A percentile compares a stretch with the other conserved stretches of the same genome.
Conservation (phyloP, 495 filamentous ascomycete species). For the Tuber brumale region DNA sequence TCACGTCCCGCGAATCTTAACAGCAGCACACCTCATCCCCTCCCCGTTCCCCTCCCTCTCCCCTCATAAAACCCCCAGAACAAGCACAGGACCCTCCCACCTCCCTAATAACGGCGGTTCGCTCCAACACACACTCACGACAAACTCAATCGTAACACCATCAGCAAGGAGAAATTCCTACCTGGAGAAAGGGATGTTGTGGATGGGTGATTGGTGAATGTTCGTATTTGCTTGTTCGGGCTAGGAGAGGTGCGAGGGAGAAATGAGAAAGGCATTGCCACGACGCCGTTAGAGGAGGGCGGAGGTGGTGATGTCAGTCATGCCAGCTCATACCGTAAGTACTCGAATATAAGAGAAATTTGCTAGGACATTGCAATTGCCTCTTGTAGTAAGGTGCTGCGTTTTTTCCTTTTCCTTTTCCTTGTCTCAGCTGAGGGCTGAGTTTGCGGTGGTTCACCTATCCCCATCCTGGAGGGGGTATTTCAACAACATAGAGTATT, state of each 20-base stretch:
- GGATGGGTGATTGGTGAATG: background rate
- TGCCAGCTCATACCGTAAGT: slow-evolving; percentile 19
- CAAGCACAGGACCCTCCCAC: slow-evolving; percentile 8
- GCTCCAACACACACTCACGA: slow-evolving; percentile 15
- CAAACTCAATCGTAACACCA: slow-evolving; percentile 17
- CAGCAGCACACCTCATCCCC: background rate
- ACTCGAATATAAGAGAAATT: no score
- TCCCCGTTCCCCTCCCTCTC: background rate
- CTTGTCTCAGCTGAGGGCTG: no score
- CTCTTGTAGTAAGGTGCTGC: no score
- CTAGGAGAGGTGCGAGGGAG: background rate
- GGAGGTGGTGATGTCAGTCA: slow-evolving; percentile 26
- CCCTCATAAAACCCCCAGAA: slow-evolving; percentile 4
- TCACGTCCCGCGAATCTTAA: background rate
- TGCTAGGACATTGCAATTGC: no score
- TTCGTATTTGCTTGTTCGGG: background rate
- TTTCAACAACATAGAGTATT: no score
- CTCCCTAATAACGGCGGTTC: background rate
- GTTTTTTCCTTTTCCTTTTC: no score
- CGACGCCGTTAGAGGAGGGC: background rate
- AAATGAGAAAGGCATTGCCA: background rate
- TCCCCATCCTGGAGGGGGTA: no score
- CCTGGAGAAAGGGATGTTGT: slow-evolving; percentile 1
- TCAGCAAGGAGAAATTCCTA: slow-evolving; percentile 15
- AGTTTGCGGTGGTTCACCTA: no score